These are phyloP conservation scores for Tricholomella constricta DNA, from an alignment of 768 basidiomycete genomes.

Conservation along the genomic window DNA sequence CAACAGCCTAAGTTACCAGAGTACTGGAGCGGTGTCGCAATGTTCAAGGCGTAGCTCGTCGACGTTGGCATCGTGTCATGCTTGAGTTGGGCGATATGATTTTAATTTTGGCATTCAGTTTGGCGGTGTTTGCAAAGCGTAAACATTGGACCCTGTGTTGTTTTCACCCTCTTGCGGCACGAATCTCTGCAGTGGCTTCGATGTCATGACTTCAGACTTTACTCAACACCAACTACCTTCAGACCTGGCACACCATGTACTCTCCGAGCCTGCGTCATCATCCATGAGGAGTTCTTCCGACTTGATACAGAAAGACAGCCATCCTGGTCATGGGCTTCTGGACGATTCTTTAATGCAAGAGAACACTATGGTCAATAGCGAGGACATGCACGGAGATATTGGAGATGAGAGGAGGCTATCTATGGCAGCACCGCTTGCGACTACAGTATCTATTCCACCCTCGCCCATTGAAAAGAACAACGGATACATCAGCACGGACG, in stretches of 20 bases:
- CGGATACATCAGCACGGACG: conserved; percentile 4
- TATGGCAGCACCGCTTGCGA: neutral
- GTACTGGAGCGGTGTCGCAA: too few species aligned
- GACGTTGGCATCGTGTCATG: too few species aligned
- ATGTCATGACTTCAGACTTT: conserved; percentile 26
- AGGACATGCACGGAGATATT: conserved; percentile 4
- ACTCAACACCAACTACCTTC: neutral
- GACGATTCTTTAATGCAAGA: conserved; percentile 23
- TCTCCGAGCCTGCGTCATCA: neutral
- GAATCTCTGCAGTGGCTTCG: conserved; percentile 12
- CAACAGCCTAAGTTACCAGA: too few species aligned
- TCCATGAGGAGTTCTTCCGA: neutral
- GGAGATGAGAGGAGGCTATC: conserved; percentile 6
- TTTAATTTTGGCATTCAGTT: too few species aligned
- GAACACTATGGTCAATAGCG: conserved; percentile 25
- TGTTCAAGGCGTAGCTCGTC: too few species aligned
- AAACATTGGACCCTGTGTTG: neutral
- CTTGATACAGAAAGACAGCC: neutral
- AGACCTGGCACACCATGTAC: conserved; percentile 2
- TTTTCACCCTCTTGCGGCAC: neutral
- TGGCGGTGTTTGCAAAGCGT: neutral
- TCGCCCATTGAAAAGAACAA: neutral
- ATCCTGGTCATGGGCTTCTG: neutral
- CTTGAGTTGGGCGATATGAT: too few species aligned
- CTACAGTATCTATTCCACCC: neutral